Conservation (phyloP, 345 rosid genomes). For the Brassica rapa region DNA sequence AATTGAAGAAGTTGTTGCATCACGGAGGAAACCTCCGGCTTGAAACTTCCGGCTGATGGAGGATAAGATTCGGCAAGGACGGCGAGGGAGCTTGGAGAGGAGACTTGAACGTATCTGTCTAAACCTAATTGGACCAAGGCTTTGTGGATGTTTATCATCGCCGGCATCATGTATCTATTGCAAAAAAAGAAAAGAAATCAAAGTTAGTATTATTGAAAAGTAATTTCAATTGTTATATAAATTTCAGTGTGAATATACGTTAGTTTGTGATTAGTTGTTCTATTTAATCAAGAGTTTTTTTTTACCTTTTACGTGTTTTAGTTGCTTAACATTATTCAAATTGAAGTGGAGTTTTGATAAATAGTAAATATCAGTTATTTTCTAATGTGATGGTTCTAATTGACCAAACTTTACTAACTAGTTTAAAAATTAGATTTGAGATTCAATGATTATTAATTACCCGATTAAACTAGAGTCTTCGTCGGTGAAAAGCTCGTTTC, state of each 20-base stretch:
- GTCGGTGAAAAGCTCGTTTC: slow-evolving; percentile 68
- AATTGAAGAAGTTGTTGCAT: slow-evolving; percentile 68
- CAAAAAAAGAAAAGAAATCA: not conserved
- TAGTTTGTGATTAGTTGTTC: not conserved
- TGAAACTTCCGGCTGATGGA: slow-evolving; percentile 85
- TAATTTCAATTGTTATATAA: not conserved
- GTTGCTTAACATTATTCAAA: not conserved
- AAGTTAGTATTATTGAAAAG: not conserved
- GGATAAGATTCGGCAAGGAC: slow-evolving; percentile 79
- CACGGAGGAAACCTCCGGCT: slow-evolving; percentile 49
- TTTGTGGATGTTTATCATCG: slow-evolving; percentile 64
- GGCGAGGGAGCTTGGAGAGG: slow-evolving; percentile 72
- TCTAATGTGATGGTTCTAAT: not conserved
- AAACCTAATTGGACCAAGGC: slow-evolving; percentile 77
- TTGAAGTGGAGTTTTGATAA: not conserved
- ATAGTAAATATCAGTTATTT: not conserved
- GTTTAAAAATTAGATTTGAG: not conserved
- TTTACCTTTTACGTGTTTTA: not conserved
- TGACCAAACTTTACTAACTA: not conserved
- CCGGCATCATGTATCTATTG: slow-evolving; percentile 59
- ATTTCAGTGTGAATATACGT: not conserved
- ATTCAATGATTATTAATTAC: slow-evolving; percentile 12
- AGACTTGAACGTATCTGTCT: slow-evolving; percentile 66
- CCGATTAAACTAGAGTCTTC: slow-evolving; percentile 48
- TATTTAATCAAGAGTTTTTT: not conserved